Conservation (phyloP, 2,329 filamentous ascomycete genomes). For the Aspergillus costaricaensis region DNA sequence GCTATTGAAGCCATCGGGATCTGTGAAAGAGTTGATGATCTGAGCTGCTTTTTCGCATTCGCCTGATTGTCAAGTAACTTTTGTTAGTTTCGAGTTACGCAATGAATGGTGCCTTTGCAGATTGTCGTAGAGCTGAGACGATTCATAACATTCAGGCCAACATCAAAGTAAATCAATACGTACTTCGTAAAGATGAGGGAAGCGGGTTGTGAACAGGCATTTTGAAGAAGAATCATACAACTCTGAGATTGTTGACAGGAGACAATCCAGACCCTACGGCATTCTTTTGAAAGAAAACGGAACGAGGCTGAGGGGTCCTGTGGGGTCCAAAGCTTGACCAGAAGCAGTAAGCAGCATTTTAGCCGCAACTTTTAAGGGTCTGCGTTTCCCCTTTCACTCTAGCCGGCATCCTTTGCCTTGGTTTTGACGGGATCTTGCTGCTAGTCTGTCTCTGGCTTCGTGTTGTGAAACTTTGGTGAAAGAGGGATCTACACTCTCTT, state of each 20-base stretch:
- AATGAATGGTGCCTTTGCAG: background rate
- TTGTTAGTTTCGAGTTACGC: background rate
- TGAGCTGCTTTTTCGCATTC: conserved; percentile 15
- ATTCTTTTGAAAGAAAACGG: too few species aligned
- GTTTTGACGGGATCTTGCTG: background rate
- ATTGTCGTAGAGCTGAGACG: background rate
- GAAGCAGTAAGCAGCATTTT: background rate
- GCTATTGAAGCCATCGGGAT: conserved; percentile 8
- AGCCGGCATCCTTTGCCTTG: background rate
- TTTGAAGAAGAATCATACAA: background rate
- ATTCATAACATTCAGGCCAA: background rate
- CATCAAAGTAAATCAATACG: background rate
- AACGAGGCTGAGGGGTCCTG: background rate
- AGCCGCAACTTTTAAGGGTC: background rate
- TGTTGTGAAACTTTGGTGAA: too few species aligned
- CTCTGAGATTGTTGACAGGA: background rate
- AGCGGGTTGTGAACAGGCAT: background rate
- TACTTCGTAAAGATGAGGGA: background rate
- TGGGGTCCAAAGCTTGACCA: background rate
- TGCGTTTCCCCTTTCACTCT: background rate
- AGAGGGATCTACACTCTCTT: too few species aligned
- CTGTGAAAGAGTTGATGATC: conserved; percentile 13
- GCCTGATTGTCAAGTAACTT: background rate
- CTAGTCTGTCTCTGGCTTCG: too few species aligned
- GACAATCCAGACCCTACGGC: background rate